Evolutionary conservation across 2,329 filamentous ascomycete species (phyloP), one percentile per base, ranked within the genome.

Genomic region (Aspergillus pseudoviridinutans): DNA sequence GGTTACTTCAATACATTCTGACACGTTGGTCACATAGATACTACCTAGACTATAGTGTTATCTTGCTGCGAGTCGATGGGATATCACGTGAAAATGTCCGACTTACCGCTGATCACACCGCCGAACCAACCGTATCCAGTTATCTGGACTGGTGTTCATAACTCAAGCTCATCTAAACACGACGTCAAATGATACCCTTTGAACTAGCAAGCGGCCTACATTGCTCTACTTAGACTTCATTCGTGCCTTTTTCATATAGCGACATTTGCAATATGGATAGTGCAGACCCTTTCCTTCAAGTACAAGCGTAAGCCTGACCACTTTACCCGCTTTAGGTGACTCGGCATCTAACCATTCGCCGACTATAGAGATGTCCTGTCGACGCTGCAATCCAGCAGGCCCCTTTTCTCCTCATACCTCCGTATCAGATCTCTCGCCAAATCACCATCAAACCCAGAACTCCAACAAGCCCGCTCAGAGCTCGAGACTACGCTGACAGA

Each of bases 381-480:
- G 62, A 89, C 95, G 60, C 87, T 99, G 62, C 84, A 88, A 64
- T 86, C 85, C 14, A 89, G 91, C 54, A 88, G 93, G 9, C 88
- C 92, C 53, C 87, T 97, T 57, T 97, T 97, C 81, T 87, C 90
- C 62, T 97, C 92, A 17, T 99, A 96, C 80, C 84, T 96, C 47
- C 93, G 94, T 71, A 99, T 99, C 78, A 91, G 92, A 70, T 94
- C 92, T 49, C 87, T 96, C 27, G 84, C 87, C 58, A 87, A 87
- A 44, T 83, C 85, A 8, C 78, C 87, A 14, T 81, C 82, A 47
- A 92, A 90, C 20, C 92, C 91, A 12, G 85, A 88, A 72, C 82
- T 87, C 20, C 74, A 80, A 49, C 84, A 87, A 77, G 81, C 85
- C 4, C 84, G 85, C 56, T 73, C 76, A 47, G 94, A 99, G 73